Evolutionary conservation across 441 rosid genomes (phyloP).

Genomic region (Erodium trifolium): DNA sequence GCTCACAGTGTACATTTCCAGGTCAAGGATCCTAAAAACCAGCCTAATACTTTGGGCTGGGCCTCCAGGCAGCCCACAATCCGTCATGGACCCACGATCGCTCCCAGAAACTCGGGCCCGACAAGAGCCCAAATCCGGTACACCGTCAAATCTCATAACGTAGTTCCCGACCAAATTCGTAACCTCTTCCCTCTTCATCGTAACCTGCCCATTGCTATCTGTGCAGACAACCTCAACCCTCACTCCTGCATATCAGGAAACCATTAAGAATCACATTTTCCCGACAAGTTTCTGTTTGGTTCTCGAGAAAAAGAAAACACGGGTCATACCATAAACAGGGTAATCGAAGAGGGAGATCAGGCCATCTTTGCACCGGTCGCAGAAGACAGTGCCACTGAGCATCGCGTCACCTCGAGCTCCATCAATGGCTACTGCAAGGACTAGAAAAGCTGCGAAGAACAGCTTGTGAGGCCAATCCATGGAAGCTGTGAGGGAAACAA

Average conservation of each 20-base stretch:
- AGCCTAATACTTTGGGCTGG: conserved; percentile 52
- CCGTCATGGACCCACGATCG: conserved; percentile 25
- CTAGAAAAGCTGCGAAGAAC: conserved; percentile 32
- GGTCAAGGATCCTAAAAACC: conserved; percentile 43
- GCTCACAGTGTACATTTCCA: conserved; percentile 44
- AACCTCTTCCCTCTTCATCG: conserved; percentile 57
- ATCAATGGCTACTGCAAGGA: conserved; percentile 41
- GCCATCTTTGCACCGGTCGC: conserved; percentile 93
- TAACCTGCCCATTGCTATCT: conserved; percentile 47
- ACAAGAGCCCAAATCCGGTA: conserved; percentile 66
- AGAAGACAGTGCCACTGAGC: conserved; percentile 67
- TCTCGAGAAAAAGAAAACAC: no score
- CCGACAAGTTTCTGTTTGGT: no score
- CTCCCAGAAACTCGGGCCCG: conserved; percentile 50
- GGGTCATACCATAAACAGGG: conserved; percentile 48
- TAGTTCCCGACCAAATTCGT: conserved; percentile 65
- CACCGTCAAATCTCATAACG: conserved; percentile 58
- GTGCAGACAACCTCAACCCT: conserved; percentile 53
- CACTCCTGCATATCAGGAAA: conserved; percentile 33
- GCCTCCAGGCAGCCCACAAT: conserved; percentile 52
- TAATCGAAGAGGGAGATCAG: conserved; percentile 59
- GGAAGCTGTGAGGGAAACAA: conserved; percentile 4
- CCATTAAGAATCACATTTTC: no score
- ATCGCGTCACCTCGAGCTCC: conserved; percentile 44
- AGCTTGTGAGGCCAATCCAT: conserved; percentile 42